phyloP scores from a whole-genome alignment of 305 asterid genomes.

The Solanum aculeatissimum region DNA sequence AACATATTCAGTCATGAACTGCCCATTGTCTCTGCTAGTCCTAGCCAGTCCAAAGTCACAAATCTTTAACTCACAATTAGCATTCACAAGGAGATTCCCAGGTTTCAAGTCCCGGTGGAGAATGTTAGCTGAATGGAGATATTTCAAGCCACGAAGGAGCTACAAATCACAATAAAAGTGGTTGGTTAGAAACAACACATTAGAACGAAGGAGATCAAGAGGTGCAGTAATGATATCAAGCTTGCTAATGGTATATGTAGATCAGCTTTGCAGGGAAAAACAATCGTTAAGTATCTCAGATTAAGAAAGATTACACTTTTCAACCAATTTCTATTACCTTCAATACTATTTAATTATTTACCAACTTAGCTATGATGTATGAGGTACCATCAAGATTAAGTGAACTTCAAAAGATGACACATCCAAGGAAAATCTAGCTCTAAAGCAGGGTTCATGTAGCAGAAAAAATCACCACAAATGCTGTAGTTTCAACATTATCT shows the following conservation, averaged over 20 bases:
- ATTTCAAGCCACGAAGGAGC: slow-evolving; percentile 79
- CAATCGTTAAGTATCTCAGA: background rate
- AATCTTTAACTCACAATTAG: slow-evolving; percentile 81
- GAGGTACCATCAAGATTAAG: background rate
- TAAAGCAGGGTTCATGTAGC: background rate
- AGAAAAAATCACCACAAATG: background rate
- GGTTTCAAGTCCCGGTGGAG: slow-evolving; percentile 92
- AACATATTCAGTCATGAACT: slow-evolving; percentile 91
- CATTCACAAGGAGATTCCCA: slow-evolving; percentile 79
- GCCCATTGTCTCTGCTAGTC: slow-evolving; percentile 64
- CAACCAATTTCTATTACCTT: background rate
- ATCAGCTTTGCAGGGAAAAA: background rate
- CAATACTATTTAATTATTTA: background rate
- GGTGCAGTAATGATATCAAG: background rate
- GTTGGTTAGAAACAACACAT: background rate
- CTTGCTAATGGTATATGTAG: background rate
- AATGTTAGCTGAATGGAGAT: slow-evolving; percentile 85
- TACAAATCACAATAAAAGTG: slow-evolving; percentile 8
- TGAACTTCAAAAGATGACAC: background rate
- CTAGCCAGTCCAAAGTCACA: slow-evolving; percentile 97
- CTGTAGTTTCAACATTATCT: background rate
- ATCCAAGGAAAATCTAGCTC: background rate
- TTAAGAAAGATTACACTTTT: background rate
- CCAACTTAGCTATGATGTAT: background rate
- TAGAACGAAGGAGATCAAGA: background rate